Percentiles rank a stretch among this genome's conserved stretches.
These are phyloP conservation scores for Colletotrichum nymphaeae DNA, from an alignment of 2,329 filamentous ascomycete species.

Conservation along the genomic window DNA sequence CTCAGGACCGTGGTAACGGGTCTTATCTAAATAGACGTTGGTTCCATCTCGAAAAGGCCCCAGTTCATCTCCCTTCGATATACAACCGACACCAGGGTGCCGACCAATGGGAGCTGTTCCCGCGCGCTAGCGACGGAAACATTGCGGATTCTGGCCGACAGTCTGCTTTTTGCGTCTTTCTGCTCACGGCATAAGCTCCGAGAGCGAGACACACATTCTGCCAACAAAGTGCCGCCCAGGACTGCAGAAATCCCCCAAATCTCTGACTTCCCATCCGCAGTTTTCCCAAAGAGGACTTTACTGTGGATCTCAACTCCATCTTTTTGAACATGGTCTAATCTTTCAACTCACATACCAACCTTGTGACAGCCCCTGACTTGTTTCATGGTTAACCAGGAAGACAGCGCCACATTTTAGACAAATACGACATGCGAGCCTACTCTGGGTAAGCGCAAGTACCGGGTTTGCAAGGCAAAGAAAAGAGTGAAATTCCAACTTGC, in stretches of 20 bases:
- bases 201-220: not conserved
- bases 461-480: not conserved
- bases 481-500: not conserved
- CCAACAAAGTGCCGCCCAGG: not conserved
- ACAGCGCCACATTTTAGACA: slow-evolving; percentile 22
- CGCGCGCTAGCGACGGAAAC: slow-evolving; percentile 28
- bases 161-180: not conserved
- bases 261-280: not conserved
- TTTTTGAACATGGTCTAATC: not conserved
- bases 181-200: not conserved
- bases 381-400: slow-evolving; percentile 23
- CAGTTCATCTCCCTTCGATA: slow-evolving; percentile 28
- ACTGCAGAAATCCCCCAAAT: not conserved
- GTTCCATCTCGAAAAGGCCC: slow-evolving; percentile 13
- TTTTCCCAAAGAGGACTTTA: not conserved
- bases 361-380: slow-evolving; percentile 17
- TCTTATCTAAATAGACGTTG: slow-evolving; percentile 22
- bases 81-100: slow-evolving; percentile 2
- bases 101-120: slow-evolving; percentile 22
- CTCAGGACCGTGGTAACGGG: slow-evolving; percentile 26
- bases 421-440: slow-evolving; percentile 14
- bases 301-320: not conserved
- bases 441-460: not conserved
- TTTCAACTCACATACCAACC: not conserved
- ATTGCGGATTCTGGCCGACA: slow-evolving; percentile 14